Evolutionary conservation across 2,329 filamentous ascomycete species (phyloP), one percentile per base, ranked within the genome.

Genomic region (Colletotrichum caudatum): DNA sequence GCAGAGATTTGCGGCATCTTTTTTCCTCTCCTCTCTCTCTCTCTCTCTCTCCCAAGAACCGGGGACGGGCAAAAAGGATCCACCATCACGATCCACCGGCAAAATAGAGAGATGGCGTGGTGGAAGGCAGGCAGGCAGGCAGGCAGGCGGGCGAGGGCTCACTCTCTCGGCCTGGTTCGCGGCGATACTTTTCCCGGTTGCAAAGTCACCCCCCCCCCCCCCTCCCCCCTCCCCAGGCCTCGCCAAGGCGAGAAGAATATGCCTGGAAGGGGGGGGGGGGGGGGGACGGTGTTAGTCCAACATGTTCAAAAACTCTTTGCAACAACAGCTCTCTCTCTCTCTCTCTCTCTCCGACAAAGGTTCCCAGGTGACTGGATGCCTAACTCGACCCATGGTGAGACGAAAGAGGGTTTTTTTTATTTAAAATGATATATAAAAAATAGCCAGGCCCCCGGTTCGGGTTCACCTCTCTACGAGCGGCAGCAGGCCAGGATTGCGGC

Each of bases 341-440:
- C 26, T 29, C 26, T 29, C 2, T 29, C 57, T 58, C 58, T 37
- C 58, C 58, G 35, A 37, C 41, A 61, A 26, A 48, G 14, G 20
- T 41, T 57, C 48, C 48, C 68, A 59, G 64, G 64, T 37, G 51
- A 18, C 44, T 20, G 68, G 68, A 37, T 37, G 48, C 41, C 56
- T 14, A 37, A 1, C 39, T 20, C 35, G 33, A 26, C 58, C 57
- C 64, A 67, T 63, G 57, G 67, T 68, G 68, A 67, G 68, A 71
- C 58, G 64, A 67, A n/a, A n/a, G n/a, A n/a, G n/a, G n/a, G n/a
- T n/a, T n/a, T n/a, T n/a, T n/a, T n/a, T n/a, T n/a, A n/a, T n/a
- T n/a, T n/a, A n/a, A n/a, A n/a, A n/a, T n/a, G n/a, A n/a, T n/a
- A n/a, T n/a, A n/a, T n/a, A 20, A 67, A 20, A 6, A 51, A 33